Evolutionary conservation across 2,329 filamentous ascomycete genomes (phyloP), one percentile per base, ranked within the genome.

Genomic region (Apiospora malaysiana): DNA sequence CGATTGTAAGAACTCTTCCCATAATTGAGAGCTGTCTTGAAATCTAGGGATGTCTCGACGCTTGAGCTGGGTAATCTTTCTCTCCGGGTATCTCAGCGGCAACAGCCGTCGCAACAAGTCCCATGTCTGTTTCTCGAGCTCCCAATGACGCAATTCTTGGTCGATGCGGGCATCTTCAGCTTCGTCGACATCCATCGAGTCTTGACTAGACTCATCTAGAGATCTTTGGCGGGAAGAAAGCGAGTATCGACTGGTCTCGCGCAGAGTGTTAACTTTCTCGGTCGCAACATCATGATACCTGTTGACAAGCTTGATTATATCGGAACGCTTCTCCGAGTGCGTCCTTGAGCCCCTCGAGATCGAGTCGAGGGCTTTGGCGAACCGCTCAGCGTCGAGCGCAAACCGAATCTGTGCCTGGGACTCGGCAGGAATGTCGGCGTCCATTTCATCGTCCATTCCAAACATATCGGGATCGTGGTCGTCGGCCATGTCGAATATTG

Each of bases 111-210:
- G 88, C 71, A 98, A 84, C 40, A 98, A 85, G 78, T 97, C 91
- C 96, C 96, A 99, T 0, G 94, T 96, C 76, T 97, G 94, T 51
- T 91, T 90, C 81, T 99, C 96, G 74, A 92, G 88, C 80, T 97
- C 91, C 86, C 94, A 92, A 70, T 89, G 88, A 77, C 87, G 85
- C 16, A 92, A 78, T 72, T 89, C 86, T 69, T 85, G 77, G 72
- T 75, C 49, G 27, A 71, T 74, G 75, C 77, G 76, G 27, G 76
- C 76, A 40, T 81, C 78, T 21, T 85, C 84, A 51, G 78, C 79
- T 51, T 88, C 87, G 73, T 91, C 89, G 9, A 87, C 76, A 68
- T 91, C 88, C 83, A 90, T 87, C 66, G 85, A 85, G 63, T 86
- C 84, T 71, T 84, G 82, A 69, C 75, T 78, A 42, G 68, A 74